Percentiles rank a stretch among this genome's conserved stretches.
Conservation (phyloP, 2,329 filamentous ascomycete genomes). For the Curvularia sp. region DNA sequence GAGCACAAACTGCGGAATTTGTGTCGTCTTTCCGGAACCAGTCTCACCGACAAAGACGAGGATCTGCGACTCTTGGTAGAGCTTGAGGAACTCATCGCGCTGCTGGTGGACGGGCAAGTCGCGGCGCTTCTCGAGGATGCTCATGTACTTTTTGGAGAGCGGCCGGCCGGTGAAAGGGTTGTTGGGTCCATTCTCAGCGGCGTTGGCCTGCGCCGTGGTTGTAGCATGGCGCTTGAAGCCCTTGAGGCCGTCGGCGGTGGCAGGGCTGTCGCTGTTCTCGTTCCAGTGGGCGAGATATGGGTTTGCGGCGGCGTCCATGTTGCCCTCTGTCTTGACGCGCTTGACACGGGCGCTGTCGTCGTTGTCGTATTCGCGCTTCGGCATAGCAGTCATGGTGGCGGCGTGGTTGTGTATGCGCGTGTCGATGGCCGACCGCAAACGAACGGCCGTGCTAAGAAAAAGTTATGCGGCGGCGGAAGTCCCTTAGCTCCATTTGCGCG, state of each 20-base stretch:
- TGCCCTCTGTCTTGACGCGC: constrained; percentile 53
- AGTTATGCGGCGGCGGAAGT: constrained; percentile 26
- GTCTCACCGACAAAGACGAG: constrained; percentile 99
- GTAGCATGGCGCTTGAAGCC: constrained; percentile 79
- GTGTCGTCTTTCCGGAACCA: constrained; percentile 98
- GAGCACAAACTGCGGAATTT: constrained; percentile 97
- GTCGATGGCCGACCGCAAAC: constrained; percentile 2
- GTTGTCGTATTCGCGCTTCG: constrained; percentile 60
- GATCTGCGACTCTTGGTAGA: constrained; percentile 94
- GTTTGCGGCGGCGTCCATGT: constrained; percentile 68
- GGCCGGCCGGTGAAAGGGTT: constrained; percentile 85
- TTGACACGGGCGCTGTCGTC: constrained; percentile 60
- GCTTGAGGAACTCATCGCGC: constrained; percentile 88
- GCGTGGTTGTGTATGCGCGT: constrained; percentile 10
- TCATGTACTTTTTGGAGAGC: constrained; percentile 85
- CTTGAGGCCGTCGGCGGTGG: constrained; percentile 56
- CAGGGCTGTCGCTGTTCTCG: constrained; percentile 54
- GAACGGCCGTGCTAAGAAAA: constrained; percentile 21
- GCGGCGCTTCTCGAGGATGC: constrained; percentile 82
- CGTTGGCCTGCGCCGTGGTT: constrained; percentile 74
- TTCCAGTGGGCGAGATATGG: constrained; percentile 93
- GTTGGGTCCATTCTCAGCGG: constrained; percentile 77
- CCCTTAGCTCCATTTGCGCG: constrained; percentile 19
- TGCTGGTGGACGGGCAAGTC: constrained; percentile 92
- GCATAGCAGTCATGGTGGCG: constrained; percentile 53